Evolutionary conservation across 192 early-diverging fungal genomes (phyloP).

Genomic region (Entomortierella parvispora): DNA sequence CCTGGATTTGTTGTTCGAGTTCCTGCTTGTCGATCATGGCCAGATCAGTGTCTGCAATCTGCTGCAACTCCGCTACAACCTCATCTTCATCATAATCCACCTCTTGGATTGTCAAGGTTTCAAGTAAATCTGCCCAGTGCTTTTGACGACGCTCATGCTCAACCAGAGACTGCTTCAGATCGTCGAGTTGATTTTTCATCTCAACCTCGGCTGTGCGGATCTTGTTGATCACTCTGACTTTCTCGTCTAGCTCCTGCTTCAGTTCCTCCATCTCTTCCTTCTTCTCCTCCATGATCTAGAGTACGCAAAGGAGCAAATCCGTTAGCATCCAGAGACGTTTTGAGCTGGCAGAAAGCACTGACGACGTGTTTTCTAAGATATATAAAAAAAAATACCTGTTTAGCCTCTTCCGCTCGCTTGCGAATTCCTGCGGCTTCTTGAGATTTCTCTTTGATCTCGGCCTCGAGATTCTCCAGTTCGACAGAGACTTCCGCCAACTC

Average conservation of each 20-base stretch:
- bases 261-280: constrained; percentile 71
- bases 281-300: constrained; percentile 72
- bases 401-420: constrained; percentile 52
- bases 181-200: constrained; percentile 75
- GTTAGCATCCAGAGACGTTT: too few species aligned
- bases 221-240: constrained; percentile 69
- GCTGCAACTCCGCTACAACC: constrained; percentile 60
- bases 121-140: constrained; percentile 60
- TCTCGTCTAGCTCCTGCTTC: constrained; percentile 75
- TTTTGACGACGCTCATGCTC: constrained; percentile 69
- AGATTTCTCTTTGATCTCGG: constrained; percentile 66
- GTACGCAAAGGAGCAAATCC: too few species aligned
- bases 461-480: constrained; percentile 70
- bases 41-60: constrained; percentile 71
- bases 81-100: constrained; percentile 56
- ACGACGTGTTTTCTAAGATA: too few species aligned
- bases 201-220: constrained; percentile 75
- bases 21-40: constrained; percentile 70
- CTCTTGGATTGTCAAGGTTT: constrained; percentile 65
- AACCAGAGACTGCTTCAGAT: constrained; percentile 63
- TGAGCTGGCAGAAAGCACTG: too few species aligned
- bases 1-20: constrained; percentile 76
- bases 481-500: constrained; percentile 73
- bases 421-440: constrained; percentile 58
- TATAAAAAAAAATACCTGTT: too few species aligned